These are phyloP conservation scores for Serendipita sp. DNA, from an alignment of 768 basidiomycete genomes.

Conservation along the genomic window DNA sequence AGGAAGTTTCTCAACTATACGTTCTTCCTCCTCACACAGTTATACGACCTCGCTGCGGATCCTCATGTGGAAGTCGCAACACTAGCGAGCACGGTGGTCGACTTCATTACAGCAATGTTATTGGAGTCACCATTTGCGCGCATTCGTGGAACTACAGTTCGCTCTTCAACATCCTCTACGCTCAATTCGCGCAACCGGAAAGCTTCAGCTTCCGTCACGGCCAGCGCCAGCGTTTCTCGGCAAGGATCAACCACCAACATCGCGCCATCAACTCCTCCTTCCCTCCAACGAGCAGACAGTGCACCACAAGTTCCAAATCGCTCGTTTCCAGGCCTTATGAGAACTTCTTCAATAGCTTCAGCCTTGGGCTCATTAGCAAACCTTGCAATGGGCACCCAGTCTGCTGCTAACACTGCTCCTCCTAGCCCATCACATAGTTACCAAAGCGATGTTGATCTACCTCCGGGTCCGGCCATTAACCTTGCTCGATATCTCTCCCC, in stretches of 20 bases:
- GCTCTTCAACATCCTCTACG: constrained; percentile 28
- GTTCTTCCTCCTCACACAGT: constrained; percentile 77
- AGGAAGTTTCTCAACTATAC: constrained; percentile 77
- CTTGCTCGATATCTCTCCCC: constrained; percentile 63
- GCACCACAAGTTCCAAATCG: background rate
- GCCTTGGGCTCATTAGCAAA: background rate
- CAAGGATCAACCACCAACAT: background rate
- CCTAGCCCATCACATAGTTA: constrained; percentile 19
- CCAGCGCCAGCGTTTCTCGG: background rate
- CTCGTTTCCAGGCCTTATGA: background rate
- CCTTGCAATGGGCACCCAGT: background rate
- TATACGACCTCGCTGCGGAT: constrained; percentile 83
- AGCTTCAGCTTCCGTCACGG: background rate
- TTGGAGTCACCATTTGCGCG: constrained; percentile 76
- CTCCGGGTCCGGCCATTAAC: constrained; percentile 67
- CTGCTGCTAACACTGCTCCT: constrained; percentile 14
- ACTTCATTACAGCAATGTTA: constrained; percentile 81
- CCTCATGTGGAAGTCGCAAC: constrained; percentile 86
- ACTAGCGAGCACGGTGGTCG: constrained; percentile 77
- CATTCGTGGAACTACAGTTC: constrained; percentile 49
- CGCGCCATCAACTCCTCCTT: background rate
- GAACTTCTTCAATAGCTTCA: constrained; percentile 1
- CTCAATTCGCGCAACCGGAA: background rate
- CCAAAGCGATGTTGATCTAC: constrained; percentile 24
- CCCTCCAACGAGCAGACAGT: background rate